These are phyloP conservation scores for Colletotrichum sp. DNA, from an alignment of 2,329 filamentous ascomycete species.

Conservation along the genomic window DNA sequence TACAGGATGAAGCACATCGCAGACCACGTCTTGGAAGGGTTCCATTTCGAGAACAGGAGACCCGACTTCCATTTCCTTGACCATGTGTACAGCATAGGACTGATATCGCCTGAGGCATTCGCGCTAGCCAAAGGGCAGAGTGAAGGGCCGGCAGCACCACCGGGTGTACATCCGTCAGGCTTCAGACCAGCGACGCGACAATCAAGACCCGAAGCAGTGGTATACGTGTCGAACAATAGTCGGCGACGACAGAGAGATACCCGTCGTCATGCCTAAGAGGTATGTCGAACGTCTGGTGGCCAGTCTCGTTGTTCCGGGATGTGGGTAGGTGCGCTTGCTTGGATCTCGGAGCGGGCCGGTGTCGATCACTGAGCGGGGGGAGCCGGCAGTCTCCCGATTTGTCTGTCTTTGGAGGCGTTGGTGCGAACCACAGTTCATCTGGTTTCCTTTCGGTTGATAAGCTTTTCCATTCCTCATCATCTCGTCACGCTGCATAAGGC, in stretches of 20 bases:
- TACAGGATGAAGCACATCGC: conserved; percentile 56
- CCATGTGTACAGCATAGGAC: not conserved
- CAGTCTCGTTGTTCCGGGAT: not conserved
- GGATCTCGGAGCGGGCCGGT: conserved; percentile 16
- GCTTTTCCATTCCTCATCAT: not conserved
- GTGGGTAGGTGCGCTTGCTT: conserved; percentile 3
- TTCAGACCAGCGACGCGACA: not conserved
- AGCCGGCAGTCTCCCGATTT: conserved; percentile 5
- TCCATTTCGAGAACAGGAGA: not conserved
- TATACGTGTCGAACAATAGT: not conserved
- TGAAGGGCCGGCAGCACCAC: not conserved
- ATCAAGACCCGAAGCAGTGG: not conserved
- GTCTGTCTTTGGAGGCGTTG: not conserved
- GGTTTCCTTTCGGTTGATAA: not conserved
- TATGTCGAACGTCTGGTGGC: not conserved
- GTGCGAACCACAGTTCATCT: conserved; percentile 1
- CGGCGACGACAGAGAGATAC: not conserved
- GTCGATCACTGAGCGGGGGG: not conserved
- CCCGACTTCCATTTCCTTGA: conserved; percentile 14
- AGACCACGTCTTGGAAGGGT: conserved; percentile 41
- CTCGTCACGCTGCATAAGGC: not conserved
- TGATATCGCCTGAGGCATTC: not conserved
- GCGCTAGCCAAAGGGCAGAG: not conserved
- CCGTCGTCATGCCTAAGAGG: not conserved
- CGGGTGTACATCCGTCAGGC: not conserved